phyloP scores from a whole-genome alignment of 2,329 filamentous ascomycete species.

The Phialophora chinensis region DNA sequence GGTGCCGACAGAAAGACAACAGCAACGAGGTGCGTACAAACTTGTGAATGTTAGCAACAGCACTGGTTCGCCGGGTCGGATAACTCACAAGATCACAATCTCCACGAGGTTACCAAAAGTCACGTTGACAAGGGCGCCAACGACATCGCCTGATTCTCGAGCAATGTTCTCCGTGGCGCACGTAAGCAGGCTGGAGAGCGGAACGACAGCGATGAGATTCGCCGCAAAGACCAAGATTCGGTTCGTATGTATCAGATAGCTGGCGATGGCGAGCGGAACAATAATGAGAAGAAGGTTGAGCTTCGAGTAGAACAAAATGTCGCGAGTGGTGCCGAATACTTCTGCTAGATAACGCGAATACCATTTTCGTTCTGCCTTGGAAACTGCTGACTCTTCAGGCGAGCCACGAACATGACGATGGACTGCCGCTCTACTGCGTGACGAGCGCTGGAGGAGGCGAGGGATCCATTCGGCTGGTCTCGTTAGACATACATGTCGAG shows the following conservation, averaged over 20 bases:
- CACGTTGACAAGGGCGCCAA: slow-evolving; percentile 87
- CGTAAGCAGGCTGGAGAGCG: slow-evolving; percentile 83
- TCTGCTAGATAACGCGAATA: background rate
- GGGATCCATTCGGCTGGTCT: background rate
- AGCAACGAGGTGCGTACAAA: slow-evolving; percentile 3
- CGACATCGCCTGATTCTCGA: slow-evolving; percentile 71
- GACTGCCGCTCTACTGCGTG: background rate
- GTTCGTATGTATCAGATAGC: slow-evolving; percentile 67
- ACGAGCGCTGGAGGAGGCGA: slow-evolving; percentile 5
- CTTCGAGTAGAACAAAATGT: slow-evolving; percentile 60
- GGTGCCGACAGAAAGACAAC: background rate
- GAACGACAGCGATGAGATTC: slow-evolving; percentile 92
- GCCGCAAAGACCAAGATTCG: slow-evolving; percentile 75
- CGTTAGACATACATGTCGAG: background rate
- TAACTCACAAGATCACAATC: slow-evolving; percentile 28
- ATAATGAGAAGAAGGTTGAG: slow-evolving; percentile 46
- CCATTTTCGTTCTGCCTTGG: slow-evolving; percentile 1
- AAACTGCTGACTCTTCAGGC: background rate
- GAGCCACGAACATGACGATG: background rate
- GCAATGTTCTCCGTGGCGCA: slow-evolving; percentile 91
- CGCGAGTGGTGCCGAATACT: background rate
- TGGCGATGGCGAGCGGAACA: slow-evolving; percentile 55
- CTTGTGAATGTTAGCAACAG: slow-evolving; percentile 4
- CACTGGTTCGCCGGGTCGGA: background rate
- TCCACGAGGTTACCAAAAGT: slow-evolving; percentile 67